Base-by-base conservation (phyloP, 305 asterid species). In the Solanum aculeatissimum region DNA sequence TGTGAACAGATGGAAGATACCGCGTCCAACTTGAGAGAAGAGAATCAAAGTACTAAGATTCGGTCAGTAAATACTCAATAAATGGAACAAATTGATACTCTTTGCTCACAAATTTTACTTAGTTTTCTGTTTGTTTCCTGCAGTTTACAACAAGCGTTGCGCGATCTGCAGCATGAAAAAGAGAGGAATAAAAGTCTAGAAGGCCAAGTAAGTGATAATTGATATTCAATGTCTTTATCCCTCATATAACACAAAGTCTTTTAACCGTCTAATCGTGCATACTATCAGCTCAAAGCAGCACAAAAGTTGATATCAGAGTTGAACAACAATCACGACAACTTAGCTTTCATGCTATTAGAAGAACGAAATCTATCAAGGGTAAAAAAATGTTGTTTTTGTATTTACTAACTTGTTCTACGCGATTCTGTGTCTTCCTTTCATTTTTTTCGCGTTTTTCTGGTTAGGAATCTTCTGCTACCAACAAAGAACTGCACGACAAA, bases 381-480 rank as follows among this genome's bases (percentile, higher is more conserved):
- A 4, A 7, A 53, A 7, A 53, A 25, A 27, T 7, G 10, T 1
- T 29, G 51, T 9, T 15, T 70, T 74, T 32, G 63, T n/a, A 57
- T n/a, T n/a, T n/a, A 3, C 14, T 57, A 57, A 57, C 9, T n/a
- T 57, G 14, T 4, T 35, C 40, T 35, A 35, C 5, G 40, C 5
- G 0, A 25, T 23, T 45, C 4, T 43, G 15, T 15, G 19, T 47
- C 40, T 74, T 82, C 51, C 19, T 51, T 18, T 32, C 27, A 70
- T 38, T 6, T 60, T 27, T 23, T 74, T 15, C 7, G 69, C 40
- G 7, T 43, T 29, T 23, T 49, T 58, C 9, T 83, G 58, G 27
- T 43, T 87, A 91, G 95, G 93, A 86, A 29, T 93, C 94, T 83
- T 78, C 91, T 43, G 91, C 81, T 6, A 89, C 90, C 57, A 92